Conservation (phyloP, 169 alveolate species). For the Perkinsus marinus region DNA sequence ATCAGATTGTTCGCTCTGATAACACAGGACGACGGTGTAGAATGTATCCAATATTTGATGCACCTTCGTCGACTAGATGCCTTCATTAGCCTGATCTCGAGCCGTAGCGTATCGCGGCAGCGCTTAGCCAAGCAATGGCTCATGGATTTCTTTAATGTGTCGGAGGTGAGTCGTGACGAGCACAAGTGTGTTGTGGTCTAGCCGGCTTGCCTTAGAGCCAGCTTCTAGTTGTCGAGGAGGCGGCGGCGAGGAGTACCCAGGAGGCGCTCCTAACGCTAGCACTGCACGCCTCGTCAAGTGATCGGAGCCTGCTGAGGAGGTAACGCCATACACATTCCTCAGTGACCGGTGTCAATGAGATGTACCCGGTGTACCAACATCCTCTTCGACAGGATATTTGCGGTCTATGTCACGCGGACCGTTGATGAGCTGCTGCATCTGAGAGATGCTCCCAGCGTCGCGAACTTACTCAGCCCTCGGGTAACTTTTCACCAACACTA, state of each 20-base stretch:
- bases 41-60: background rate
- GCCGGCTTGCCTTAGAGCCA: background rate
- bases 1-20: background rate
- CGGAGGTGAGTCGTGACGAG: background rate
- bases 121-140: background rate
- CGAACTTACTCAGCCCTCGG: background rate
- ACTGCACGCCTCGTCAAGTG: background rate
- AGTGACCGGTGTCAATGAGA: background rate
- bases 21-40: background rate
- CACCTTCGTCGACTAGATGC: background rate
- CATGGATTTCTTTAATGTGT: background rate
- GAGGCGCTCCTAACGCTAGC: background rate
- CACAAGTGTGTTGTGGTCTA: background rate
- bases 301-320: background rate
- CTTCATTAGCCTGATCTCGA: background rate
- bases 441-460: background rate
- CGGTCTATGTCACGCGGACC: background rate
- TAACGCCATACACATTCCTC: background rate
- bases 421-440: background rate
- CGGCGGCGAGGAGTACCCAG: background rate
- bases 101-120: background rate
- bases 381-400: background rate
- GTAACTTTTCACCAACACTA: background rate
- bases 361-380: too few species aligned
- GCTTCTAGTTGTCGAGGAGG: background rate